Evolutionary conservation across 2,329 filamentous ascomycete genomes (phyloP).

Genomic region (Paecilomyces variotii): DNA sequence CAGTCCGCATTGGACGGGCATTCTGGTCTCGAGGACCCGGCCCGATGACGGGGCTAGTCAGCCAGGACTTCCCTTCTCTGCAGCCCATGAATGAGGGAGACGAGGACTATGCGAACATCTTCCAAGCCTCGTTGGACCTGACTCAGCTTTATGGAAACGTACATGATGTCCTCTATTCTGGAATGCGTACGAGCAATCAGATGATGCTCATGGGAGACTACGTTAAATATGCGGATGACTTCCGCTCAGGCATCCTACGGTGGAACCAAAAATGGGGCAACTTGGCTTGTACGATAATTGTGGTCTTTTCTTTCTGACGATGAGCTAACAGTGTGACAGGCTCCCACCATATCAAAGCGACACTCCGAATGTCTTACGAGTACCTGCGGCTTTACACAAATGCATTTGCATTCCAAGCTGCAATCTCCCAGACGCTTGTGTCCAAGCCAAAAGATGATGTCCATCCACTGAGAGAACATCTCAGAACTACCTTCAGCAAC

Average conservation of each 20-base stretch:
- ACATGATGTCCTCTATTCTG: slow-evolving; percentile 65
- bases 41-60: slow-evolving; percentile 55
- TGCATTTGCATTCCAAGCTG: slow-evolving; percentile 68
- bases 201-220: slow-evolving; percentile 64
- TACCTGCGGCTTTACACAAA: slow-evolving; percentile 67
- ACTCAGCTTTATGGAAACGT: slow-evolving; percentile 67
- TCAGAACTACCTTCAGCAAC: slow-evolving; percentile 42
- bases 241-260: slow-evolving; percentile 57
- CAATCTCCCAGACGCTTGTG: slow-evolving; percentile 46
- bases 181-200: slow-evolving; percentile 60
- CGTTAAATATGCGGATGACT: slow-evolving; percentile 68
- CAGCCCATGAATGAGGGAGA: slow-evolving; percentile 51
- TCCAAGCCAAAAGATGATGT: slow-evolving; percentile 29
- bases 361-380: slow-evolving; percentile 61
- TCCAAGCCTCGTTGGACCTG: slow-evolving; percentile 63
- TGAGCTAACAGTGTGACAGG: slow-evolving; percentile 30
- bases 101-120: slow-evolving; percentile 60
- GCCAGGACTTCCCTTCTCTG: slow-evolving; percentile 60
- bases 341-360: slow-evolving; percentile 58
- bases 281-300: slow-evolving; percentile 46
- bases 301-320: not conserved
- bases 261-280: slow-evolving; percentile 66
- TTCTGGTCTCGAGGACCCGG: slow-evolving; percentile 68
- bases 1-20: slow-evolving; percentile 61
- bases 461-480: slow-evolving; percentile 29